Evolutionary conservation across 225 moss, liverwort and hornwort genomes (phyloP).

Genomic region (Sphagnum tenellum): DNA sequence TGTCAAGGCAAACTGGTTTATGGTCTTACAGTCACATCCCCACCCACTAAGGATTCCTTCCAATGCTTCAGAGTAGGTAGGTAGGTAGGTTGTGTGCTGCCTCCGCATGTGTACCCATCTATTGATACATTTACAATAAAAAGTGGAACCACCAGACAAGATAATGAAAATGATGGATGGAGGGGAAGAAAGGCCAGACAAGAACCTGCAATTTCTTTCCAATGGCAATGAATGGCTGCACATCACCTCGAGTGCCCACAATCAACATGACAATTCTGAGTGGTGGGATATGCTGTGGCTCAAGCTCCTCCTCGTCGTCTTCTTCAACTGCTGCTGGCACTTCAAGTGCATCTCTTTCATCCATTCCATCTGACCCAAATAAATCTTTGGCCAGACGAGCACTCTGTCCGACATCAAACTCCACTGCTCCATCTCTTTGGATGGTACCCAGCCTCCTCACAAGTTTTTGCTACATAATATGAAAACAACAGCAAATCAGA

Average conservation of each 20-base stretch:
- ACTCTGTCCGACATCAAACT: constrained; percentile 52
- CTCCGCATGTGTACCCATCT: too few species aligned
- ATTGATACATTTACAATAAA: too few species aligned
- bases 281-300: constrained; percentile 27
- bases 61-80: too few species aligned
- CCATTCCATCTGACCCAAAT: constrained; percentile 41
- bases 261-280: constrained; percentile 60
- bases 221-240: constrained; percentile 67
- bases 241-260: constrained; percentile 63
- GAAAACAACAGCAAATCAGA: neutral
- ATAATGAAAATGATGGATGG: too few species aligned
- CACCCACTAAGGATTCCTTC: too few species aligned
- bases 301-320: constrained; percentile 7
- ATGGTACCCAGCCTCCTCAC: constrained; percentile 51
- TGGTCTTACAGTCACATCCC: too few species aligned
- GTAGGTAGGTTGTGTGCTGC: too few species aligned
- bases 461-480: constrained; percentile 35
- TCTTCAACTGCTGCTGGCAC: constrained; percentile 3
- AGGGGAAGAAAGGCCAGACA: neutral
- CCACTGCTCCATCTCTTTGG: constrained; percentile 52
- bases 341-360: constrained; percentile 5
- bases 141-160: too few species aligned
- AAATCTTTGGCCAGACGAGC: constrained; percentile 47
- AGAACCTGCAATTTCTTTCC: constrained; percentile 56
- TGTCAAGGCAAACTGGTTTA: too few species aligned